Evolutionary conservation across 208 protist species (phyloP).

Genomic region (Acanthamoeba royreba): DNA sequence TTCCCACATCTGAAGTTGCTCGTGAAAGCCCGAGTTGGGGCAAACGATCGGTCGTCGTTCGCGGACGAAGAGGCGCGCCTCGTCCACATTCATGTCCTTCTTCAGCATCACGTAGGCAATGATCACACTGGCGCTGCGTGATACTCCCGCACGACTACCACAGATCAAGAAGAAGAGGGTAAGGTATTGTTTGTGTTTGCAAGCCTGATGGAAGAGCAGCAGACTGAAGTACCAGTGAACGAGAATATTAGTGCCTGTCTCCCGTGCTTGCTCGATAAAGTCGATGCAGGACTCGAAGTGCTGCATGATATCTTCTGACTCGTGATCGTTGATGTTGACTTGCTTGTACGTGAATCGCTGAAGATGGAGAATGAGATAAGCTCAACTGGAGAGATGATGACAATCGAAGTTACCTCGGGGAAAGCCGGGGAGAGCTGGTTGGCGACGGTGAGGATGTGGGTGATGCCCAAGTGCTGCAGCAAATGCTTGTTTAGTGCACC

Average conservation of each 20-base stretch:
- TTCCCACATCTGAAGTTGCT: neutral
- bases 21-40: neutral
- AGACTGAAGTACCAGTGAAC: neutral
- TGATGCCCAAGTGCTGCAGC: neutral
- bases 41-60: neutral
- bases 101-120: neutral
- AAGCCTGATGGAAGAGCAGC: neutral
- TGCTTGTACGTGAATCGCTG: neutral
- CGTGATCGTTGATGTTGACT: neutral
- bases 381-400: neutral
- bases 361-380: neutral
- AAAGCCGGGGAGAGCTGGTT: neutral
- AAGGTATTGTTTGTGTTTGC: neutral
- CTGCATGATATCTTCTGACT: neutral
- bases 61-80: neutral
- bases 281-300: neutral
- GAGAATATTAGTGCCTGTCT: neutral
- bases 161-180: neutral
- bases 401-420: neutral
- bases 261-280: neutral
- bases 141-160: neutral
- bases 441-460: neutral
- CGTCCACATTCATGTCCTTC: neutral
- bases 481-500: neutral
- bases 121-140: neutral